These are phyloP conservation scores for Dendrobium huoshanense DNA, from an alignment of 106 monocot species.

Conservation along the genomic window DNA sequence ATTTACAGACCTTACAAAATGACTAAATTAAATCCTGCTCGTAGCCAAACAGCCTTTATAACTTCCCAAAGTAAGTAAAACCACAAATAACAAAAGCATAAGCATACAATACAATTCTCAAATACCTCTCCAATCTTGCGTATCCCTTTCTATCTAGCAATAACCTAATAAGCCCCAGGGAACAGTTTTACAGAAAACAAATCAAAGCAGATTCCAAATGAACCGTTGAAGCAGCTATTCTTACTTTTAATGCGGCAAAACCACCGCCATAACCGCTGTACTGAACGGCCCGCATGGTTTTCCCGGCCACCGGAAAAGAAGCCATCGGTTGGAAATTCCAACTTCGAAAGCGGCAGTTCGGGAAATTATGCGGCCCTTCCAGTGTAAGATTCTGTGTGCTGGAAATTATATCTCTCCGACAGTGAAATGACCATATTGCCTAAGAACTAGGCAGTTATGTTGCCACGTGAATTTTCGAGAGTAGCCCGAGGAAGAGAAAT, in stretches of 20 bases:
- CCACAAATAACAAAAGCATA: not conserved
- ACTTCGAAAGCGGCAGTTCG: too few species aligned
- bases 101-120: not conserved
- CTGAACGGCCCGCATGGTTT: conserved; percentile 32
- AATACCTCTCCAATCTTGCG: not conserved
- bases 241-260: conserved; percentile 9
- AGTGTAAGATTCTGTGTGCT: too few species aligned
- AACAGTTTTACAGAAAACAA: not conserved
- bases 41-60: too few species aligned
- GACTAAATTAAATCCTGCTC: too few species aligned
- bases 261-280: conserved; percentile 38
- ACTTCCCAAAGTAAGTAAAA: too few species aligned
- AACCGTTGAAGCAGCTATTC: not conserved
- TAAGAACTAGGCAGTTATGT: too few species aligned
- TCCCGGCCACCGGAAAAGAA: conserved; percentile 17
- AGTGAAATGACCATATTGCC: too few species aligned
- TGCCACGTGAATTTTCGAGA: too few species aligned
- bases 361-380: too few species aligned
- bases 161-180: not conserved
- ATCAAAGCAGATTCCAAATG: not conserved
- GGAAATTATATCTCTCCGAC: too few species aligned
- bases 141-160: not conserved
- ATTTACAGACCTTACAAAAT: too few species aligned
- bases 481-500: too few species aligned
- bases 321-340: not conserved